Percentiles rank a stretch among this genome's conserved stretches.
phyloP scores from a whole-genome alignment of 2,329 filamentous ascomycete genomes.

The Atkinsonella texensis region DNA sequence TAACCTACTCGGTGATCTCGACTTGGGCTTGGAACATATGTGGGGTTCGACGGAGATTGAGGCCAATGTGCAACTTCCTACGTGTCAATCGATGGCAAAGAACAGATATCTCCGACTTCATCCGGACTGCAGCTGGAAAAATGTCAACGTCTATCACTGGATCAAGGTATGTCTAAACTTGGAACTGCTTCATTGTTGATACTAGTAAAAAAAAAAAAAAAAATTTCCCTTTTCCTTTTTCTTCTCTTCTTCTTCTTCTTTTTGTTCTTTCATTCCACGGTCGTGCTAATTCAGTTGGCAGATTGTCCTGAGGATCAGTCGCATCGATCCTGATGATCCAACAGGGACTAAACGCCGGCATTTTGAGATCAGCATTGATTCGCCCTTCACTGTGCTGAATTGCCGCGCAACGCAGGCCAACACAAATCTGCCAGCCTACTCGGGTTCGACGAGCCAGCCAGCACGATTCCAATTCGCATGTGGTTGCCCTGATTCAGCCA shows the following conservation, averaged over 20 bases:
- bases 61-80: constrained; percentile 84
- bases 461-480: constrained; percentile 32
- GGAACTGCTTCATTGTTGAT: background rate
- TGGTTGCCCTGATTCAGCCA: constrained; percentile 43
- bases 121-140: constrained; percentile 87
- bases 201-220: too few species aligned
- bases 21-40: constrained; percentile 55
- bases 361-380: constrained; percentile 95
- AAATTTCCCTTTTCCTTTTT: too few species aligned
- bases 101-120: constrained; percentile 56
- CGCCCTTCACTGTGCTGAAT: constrained; percentile 83
- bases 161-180: constrained; percentile 59
- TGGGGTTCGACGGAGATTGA: constrained; percentile 89
- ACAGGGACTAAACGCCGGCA: constrained; percentile 63
- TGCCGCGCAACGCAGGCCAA: constrained; percentile 90
- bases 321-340: constrained; percentile 66
- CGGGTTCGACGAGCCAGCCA: constrained; percentile 37
- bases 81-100: constrained; percentile 73
- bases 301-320: constrained; percentile 89
- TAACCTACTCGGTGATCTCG: constrained; percentile 72
- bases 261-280: background rate
- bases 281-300: constrained; percentile 20
- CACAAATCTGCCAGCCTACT: constrained; percentile 72
- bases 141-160: constrained; percentile 91
- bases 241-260: too few species aligned